These are phyloP conservation scores for Lepidopterella palustris DNA, from an alignment of 495 filamentous ascomycete species.

Conservation along the genomic window DNA sequence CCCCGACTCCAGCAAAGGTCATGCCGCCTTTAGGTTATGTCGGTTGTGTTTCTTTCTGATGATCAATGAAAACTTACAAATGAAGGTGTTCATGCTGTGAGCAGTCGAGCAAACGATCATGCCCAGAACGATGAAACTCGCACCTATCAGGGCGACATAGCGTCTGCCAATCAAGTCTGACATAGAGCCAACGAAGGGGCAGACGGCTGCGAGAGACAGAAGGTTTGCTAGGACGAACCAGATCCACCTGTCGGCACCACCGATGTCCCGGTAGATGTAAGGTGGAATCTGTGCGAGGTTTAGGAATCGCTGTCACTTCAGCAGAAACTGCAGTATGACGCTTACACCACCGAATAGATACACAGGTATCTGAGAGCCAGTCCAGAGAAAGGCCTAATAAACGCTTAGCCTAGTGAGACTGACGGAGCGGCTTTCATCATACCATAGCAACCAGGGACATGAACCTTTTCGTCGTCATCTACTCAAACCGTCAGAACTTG, in stretches of 20 bases:
- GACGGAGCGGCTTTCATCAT: not conserved
- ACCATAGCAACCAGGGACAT: slow-evolving; percentile 57
- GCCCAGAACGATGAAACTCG: slow-evolving; percentile 52
- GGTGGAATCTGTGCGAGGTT: slow-evolving; percentile 37
- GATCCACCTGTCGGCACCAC: slow-evolving; percentile 60
- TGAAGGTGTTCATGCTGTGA: slow-evolving; percentile 43
- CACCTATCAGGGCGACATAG: slow-evolving; percentile 58
- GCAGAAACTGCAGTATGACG: slow-evolving; percentile 8
- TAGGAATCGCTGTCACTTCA: not conserved
- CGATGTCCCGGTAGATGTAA: slow-evolving; percentile 59
- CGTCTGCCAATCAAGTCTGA: slow-evolving; percentile 65
- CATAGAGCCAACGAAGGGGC: slow-evolving; percentile 64
- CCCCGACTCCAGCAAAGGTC: slow-evolving; percentile 56
- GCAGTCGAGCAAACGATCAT: slow-evolving; percentile 62
- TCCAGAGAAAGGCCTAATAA: slow-evolving; percentile 50
- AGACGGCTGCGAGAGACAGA: slow-evolving; percentile 59
- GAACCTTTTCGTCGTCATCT: slow-evolving; percentile 54
- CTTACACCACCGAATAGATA: slow-evolving; percentile 51
- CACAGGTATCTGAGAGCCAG: slow-evolving; percentile 57
- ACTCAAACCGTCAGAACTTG: not conserved
- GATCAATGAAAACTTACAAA: slow-evolving; percentile 45
- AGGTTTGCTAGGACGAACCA: slow-evolving; percentile 68
- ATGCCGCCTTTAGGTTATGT: slow-evolving; percentile 46
- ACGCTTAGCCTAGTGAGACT: not conserved
- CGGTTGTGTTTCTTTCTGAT: not conserved